Base-by-base conservation (phyloP, 306 rosid genomes). In the Myrica gale region DNA sequence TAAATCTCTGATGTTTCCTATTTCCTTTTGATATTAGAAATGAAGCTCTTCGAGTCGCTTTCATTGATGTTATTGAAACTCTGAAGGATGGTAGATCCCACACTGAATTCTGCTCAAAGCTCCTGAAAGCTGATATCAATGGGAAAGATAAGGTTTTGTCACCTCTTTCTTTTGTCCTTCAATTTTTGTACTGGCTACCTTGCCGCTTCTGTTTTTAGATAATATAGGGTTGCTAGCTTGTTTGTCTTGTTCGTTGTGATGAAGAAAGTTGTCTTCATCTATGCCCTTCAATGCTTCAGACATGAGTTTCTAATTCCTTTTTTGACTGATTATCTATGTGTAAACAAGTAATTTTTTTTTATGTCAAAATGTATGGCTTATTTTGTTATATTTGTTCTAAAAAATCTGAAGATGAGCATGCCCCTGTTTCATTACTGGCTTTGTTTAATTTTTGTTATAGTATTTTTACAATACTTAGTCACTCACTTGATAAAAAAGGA, bases 41-140 rank as follows among this genome's bases (percentile, higher is more conserved):
- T 85, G 98, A 94, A 88, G 97, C 97, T 79, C 93, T 95, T 66
- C 97, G 98, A 46, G 93, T 95, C 1, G 98, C 98, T 58, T 95
- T 85, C 83, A 95, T 95, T 57, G 97, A 95, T 82, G 89, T 52
- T 55, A 89, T 92, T 79, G 98, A 95, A 83, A 92, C 89, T 73
- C 78, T 82, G 26, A 90, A 78, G 74, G 97, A 90, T 74, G 98
- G 96, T 67, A 81, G 77, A 83, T 88, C 86, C 58, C 82, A 81
- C 68, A 88, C 73, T 12, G 98, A 94, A 69, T 94, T 82, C 85
- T 89, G 84, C 84, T 94, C 98, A 46, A 94, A 92, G 82, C 98
- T 94, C 5, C 96, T 90, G 77, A 94, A 94, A 81, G 93, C 96
- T 71, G 98, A 92, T 84, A 80, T 94, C 78, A 94, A 87, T 79